These are phyloP conservation scores for Rosa persica DNA, from an alignment of 306 rosid species.

Conservation along the genomic window DNA sequence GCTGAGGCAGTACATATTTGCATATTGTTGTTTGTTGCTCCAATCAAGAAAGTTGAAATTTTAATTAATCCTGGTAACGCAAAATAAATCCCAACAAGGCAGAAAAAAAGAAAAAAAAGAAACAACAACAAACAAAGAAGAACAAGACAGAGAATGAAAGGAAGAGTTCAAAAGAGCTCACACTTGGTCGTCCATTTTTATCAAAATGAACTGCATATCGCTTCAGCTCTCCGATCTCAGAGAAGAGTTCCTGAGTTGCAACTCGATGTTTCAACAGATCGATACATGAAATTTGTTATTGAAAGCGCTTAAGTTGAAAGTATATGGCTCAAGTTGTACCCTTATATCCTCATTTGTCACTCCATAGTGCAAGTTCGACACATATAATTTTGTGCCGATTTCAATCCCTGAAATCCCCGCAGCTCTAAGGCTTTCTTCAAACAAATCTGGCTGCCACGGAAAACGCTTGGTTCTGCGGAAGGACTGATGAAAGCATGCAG, in stretches of 20 bases:
- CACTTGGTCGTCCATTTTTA: slow-evolving; percentile 83
- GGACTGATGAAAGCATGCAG: slow-evolving; percentile 88
- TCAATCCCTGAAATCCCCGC: slow-evolving; percentile 89
- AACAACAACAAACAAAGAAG: background rate
- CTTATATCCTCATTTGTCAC: slow-evolving; percentile 98
- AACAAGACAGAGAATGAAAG: background rate
- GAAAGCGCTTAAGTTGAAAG: slow-evolving; percentile 49
- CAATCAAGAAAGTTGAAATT: background rate
- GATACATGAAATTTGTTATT: slow-evolving; percentile 40
- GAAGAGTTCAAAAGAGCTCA: slow-evolving; percentile 38
- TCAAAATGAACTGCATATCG: slow-evolving; percentile 89
- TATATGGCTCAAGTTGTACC: slow-evolving; percentile 64
- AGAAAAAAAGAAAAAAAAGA: background rate
- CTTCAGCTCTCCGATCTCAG: slow-evolving; percentile 89
- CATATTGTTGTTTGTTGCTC: background rate
- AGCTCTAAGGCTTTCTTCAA: slow-evolving; percentile 97
- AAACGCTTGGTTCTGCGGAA: slow-evolving; percentile 77
- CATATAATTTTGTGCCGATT: slow-evolving; percentile 85
- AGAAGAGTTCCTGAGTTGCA: slow-evolving; percentile 90
- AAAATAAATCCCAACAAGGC: background rate
- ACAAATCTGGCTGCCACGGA: slow-evolving; percentile 87
- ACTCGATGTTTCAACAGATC: slow-evolving; percentile 61
- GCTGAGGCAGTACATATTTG: background rate
- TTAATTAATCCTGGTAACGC: background rate
- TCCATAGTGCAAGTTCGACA: slow-evolving; percentile 94